Conservation (phyloP, 108 stramenopile genomes). For the Fragilaria radians region DNA sequence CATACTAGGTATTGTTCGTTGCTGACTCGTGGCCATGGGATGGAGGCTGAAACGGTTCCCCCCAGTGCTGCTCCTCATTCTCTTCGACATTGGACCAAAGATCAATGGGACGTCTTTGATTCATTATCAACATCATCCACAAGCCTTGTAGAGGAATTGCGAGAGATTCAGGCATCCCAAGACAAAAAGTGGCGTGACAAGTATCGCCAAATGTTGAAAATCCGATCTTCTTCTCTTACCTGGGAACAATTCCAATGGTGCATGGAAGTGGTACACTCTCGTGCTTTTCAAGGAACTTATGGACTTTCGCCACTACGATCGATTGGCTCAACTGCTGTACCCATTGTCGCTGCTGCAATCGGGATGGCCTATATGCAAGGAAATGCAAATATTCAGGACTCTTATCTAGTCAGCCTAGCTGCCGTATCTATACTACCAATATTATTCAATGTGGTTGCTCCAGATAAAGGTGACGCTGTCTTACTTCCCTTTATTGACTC, state of each 20-base stretch:
- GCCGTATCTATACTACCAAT: slow-evolving; percentile 38
- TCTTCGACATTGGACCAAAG: slow-evolving; percentile 63
- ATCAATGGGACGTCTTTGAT: slow-evolving; percentile 32
- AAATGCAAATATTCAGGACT: slow-evolving; percentile 12
- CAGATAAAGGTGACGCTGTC: slow-evolving; percentile 36
- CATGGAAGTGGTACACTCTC: slow-evolving; percentile 78
- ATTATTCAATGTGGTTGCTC: slow-evolving; percentile 18
- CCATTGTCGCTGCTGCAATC: slow-evolving; percentile 15
- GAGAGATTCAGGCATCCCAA: slow-evolving; percentile 38
- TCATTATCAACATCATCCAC: slow-evolving; percentile 28
- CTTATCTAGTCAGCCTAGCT: slow-evolving; percentile 14
- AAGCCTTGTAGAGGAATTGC: too few species aligned
- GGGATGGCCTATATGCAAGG: slow-evolving; percentile 14
- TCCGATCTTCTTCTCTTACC: slow-evolving; percentile 35
- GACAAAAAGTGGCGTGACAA: slow-evolving; percentile 49
- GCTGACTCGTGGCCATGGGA: slow-evolving; percentile 8
- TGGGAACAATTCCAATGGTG: slow-evolving; percentile 68
- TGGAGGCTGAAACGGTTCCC: slow-evolving; percentile 13
- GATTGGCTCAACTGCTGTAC: slow-evolving; percentile 15
- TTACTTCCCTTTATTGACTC: slow-evolving; percentile 73
- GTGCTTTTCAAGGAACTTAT: slow-evolving; percentile 61
- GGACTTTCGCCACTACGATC: slow-evolving; percentile 11
- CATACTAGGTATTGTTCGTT: slow-evolving; percentile 13
- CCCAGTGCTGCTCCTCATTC: slow-evolving; percentile 63
- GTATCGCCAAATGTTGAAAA: slow-evolving; percentile 23